These are phyloP conservation scores for Pseudocercospora musae DNA, from an alignment of 2,329 filamentous ascomycete species.

Conservation along the genomic window DNA sequence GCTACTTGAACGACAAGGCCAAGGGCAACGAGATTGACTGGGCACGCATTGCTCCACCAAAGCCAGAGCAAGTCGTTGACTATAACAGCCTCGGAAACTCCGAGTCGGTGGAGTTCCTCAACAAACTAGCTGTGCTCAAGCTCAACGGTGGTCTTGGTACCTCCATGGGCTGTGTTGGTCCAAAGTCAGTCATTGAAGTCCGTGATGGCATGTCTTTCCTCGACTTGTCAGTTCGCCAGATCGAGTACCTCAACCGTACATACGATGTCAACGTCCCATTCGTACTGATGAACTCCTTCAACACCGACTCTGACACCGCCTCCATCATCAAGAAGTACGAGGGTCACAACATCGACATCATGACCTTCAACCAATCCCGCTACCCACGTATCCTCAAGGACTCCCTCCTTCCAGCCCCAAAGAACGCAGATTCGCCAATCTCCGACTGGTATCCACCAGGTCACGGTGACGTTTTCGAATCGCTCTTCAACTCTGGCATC, in stretches of 20 bases:
- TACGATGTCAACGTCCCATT: conserved; percentile 97
- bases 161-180: conserved; percentile 98
- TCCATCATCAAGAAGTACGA: conserved; percentile 99
- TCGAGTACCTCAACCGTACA: conserved; percentile 98
- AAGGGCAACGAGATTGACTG: conserved; percentile 96
- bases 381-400: conserved; percentile 99
- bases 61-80: conserved; percentile 88
- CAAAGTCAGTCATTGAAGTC: conserved; percentile 99
- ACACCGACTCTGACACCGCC: conserved; percentile 96
- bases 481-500: conserved; percentile 97
- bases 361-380: conserved; percentile 99
- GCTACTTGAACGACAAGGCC: conserved; percentile 97
- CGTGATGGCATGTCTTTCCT: conserved; percentile 99
- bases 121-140: conserved; percentile 97
- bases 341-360: conserved; percentile 98
- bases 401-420: conserved; percentile 92
- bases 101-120: conserved; percentile 89
- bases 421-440: conserved; percentile 80
- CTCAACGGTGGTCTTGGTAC: conserved; percentile 98
- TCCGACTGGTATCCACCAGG: conserved; percentile 98
- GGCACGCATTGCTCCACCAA: conserved; percentile 93
- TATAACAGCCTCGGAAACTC: conserved; percentile 87
- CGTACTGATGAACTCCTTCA: conserved; percentile 99
- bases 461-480: conserved; percentile 99
- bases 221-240: conserved; percentile 96